A percentile compares a stretch with the other conserved stretches of the same genome.
Conservation (phyloP, 2,329 filamentous ascomycete genomes). For the Clonostachys byssicola region DNA sequence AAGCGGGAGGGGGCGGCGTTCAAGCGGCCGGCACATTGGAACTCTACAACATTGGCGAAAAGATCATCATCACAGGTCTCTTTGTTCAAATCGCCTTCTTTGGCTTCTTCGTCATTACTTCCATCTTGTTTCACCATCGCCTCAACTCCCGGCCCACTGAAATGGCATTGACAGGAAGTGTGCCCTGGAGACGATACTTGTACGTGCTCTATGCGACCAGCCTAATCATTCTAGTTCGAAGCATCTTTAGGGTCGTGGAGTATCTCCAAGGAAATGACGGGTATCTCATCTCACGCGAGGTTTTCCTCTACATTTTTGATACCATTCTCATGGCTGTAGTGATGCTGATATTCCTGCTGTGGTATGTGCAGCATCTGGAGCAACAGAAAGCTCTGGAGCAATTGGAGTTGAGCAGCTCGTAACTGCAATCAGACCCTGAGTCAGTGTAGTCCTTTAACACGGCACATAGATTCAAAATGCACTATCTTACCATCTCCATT, state of each 20-base stretch:
- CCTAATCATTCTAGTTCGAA: conserved; percentile 36
- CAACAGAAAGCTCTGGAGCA: no score
- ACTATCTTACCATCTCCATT: no score
- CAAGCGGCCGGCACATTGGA: conserved; percentile 9
- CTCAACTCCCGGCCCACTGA: conserved; percentile 9
- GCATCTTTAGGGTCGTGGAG: conserved; percentile 40
- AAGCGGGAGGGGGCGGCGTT: conserved; percentile 37
- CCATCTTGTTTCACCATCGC: conserved; percentile 34
- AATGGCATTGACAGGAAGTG: conserved; percentile 4
- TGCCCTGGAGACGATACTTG: conserved; percentile 22
- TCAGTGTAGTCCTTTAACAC: no score
- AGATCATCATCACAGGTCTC: conserved; percentile 46
- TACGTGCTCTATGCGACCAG: conserved; percentile 22
- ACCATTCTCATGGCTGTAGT: conserved; percentile 32
- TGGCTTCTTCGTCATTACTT: conserved; percentile 42
- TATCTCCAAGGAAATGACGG: conserved; percentile 36
- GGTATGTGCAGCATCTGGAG: conserved; percentile 8
- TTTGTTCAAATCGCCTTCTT: conserved; percentile 51
- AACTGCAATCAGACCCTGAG: no score
- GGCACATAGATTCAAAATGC: no score
- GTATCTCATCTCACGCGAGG: conserved; percentile 32
- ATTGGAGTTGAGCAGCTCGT: no score
- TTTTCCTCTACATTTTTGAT: conserved; percentile 38
- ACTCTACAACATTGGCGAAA: conserved; percentile 28
- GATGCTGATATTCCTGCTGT: conserved; percentile 26